Evolutionary conservation across 371 early-diverging fungal species (phyloP).

Genomic region (Mycotypha africana): DNA sequence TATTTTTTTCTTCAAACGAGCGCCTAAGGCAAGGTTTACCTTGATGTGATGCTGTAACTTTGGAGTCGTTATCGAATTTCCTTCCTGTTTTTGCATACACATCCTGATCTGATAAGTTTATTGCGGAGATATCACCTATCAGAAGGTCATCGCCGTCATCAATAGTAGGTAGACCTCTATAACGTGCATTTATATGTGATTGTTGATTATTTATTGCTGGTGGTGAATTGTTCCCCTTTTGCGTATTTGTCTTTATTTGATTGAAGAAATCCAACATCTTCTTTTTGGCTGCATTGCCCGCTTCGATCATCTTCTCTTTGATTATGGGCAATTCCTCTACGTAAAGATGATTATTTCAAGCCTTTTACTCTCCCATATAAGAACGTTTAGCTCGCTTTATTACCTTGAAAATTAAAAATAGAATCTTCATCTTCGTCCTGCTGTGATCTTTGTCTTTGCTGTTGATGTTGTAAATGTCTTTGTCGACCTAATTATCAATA

Average conservation of each 20-base stretch:
- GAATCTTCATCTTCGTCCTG: conserved; percentile 21
- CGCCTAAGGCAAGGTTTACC: too few relatives aligned
- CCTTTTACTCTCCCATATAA: too few relatives aligned
- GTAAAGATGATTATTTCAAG: too few relatives aligned
- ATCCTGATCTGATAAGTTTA: conserved; percentile 44
- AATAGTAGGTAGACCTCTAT: conserved; percentile 37
- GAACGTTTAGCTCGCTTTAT: not conserved
- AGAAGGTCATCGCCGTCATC: conserved; percentile 43
- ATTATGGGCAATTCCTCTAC: conserved; percentile 44
- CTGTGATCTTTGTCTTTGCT: conserved; percentile 1
- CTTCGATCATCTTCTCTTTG: conserved; percentile 44
- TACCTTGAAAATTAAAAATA: conserved; percentile 41
- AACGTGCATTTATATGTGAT: not conserved
- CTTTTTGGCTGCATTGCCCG: conserved; percentile 47
- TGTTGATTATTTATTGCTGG: too few relatives aligned
- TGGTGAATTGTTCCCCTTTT: conserved; percentile 10
- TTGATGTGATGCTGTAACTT: too few relatives aligned
- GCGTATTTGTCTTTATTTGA: conserved; percentile 33
- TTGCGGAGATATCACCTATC: conserved; percentile 43
- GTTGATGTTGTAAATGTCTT: conserved; percentile 4
- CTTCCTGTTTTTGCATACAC: conserved; percentile 35
- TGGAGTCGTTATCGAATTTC: too few relatives aligned
- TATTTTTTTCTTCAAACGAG: too few relatives aligned
- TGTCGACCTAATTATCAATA: not conserved
- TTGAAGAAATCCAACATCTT: conserved; percentile 42